Evolutionary conservation across 257 asterid species (phyloP), one percentile per base, ranked within the genome.

Genomic region (Petrea volubilis): DNA sequence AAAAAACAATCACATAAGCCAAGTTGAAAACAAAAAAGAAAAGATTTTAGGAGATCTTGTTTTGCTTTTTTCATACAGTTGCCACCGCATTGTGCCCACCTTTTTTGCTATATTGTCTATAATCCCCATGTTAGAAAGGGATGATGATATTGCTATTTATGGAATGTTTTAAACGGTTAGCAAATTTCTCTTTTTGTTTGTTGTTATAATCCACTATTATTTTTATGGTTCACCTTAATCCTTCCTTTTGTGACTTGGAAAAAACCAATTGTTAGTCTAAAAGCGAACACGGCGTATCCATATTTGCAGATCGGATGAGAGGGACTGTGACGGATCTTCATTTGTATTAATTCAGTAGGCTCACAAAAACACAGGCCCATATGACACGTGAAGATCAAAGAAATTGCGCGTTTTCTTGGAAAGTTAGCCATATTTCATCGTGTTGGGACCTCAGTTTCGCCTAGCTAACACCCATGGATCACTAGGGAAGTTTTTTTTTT

Each of bases 41-140:
- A 80, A 82, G 87, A 79, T 82, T 84, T 85, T 71, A 75, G 68
- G 77, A 84, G 86, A 87, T 89, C 79, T 84, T 82, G 75, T 77
- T n/a, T n/a, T 82, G 82, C 87, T 77, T 88, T 83, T n/a, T 74
- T 38, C 46, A 63, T 70, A 86, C 84, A 82, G 81, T 84, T 71
- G 68, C 74, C 80, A 74, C 80, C 86, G 81, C 76, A 77, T 3
- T 1, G 1, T 60, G 64, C 60, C 20, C 71, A 78, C 68, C 78
- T 79, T 82, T 76, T 74, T 44, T 33, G 74, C 83, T 75, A 38
- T 74, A 75, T 68, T 78, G 61, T 57, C 27, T 71, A 55, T 69
- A 65, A 61, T 68, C 74, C 74, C 78, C 84, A 59, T 73, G 78
- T 74, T 64, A 71, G n/a, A n/a, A n/a, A n/a, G 72, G 87, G 79